phyloP scores from a whole-genome alignment of 257 asterid species.

The Petunia secreta region DNA sequence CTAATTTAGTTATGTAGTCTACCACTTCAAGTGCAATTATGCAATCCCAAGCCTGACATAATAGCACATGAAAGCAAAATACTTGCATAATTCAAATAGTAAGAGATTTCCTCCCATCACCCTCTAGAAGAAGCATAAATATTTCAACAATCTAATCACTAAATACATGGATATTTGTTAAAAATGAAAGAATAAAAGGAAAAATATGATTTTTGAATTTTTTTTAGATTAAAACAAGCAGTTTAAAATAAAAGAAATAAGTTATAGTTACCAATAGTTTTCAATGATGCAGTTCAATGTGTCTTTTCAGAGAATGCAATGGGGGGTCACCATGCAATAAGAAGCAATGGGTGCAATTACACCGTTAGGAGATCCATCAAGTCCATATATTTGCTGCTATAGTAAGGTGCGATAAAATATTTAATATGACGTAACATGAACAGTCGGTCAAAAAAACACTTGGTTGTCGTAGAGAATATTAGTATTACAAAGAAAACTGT shows the following conservation, averaged over 20 bases:
- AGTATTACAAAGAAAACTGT: no score
- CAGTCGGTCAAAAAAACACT: no score
- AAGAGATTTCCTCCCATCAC: background rate
- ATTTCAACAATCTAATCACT: background rate
- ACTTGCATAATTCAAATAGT: background rate
- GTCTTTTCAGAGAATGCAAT: constrained; percentile 1
- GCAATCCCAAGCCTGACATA: background rate
- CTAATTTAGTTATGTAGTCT: background rate
- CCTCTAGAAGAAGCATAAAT: background rate
- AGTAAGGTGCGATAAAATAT: no score
- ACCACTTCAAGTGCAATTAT: background rate
- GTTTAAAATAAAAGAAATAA: background rate
- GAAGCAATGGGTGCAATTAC: constrained; percentile 17
- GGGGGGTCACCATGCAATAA: background rate
- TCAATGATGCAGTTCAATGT: background rate
- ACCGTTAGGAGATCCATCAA: background rate
- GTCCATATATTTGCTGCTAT: background rate
- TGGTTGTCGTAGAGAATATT: no score
- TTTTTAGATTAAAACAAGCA: background rate
- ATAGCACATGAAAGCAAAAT: background rate
- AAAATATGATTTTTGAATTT: no score
- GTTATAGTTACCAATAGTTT: background rate
- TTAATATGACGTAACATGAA: no score
- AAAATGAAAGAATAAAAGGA: background rate
- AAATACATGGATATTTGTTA: no score